Evolutionary conservation across 1,284 basidiomycete genomes (phyloP).

Genomic region (Apiotrichum domesticum): DNA sequence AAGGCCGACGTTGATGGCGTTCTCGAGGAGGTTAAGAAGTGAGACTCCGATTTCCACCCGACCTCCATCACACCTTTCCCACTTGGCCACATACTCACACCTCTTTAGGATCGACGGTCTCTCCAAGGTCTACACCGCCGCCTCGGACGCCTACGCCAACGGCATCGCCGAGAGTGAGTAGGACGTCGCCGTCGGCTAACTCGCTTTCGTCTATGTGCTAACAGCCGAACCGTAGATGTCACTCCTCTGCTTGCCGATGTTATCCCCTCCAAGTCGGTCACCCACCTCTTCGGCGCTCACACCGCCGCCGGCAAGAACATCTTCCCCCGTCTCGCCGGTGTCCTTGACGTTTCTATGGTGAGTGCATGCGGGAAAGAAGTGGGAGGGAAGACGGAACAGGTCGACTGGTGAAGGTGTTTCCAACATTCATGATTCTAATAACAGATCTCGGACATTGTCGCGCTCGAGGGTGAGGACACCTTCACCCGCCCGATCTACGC

Average conservation of each 20-base stretch:
- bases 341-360: conserved; percentile 65
- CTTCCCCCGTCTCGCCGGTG: conserved; percentile 82
- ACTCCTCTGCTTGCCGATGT: conserved; percentile 53
- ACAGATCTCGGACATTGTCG: conserved; percentile 84
- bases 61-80: neutral
- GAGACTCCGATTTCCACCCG: conserved; percentile 12
- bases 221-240: conserved; percentile 40
- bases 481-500: conserved; percentile 97
- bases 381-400: neutral
- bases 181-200: neutral
- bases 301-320: conserved; percentile 67
- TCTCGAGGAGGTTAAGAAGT: conserved; percentile 76
- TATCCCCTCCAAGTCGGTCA: conserved; percentile 53
- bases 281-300: conserved; percentile 82
- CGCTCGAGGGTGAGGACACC: conserved; percentile 68
- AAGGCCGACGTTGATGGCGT: conserved; percentile 64
- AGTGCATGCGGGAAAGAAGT: conserved; percentile 4
- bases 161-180: conserved; percentile 48
- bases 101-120: conserved; percentile 45
- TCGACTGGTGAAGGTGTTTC: no score
- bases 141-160: conserved; percentile 46
- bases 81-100: neutral
- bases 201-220: neutral
- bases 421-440: neutral
- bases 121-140: conserved; percentile 48